These are phyloP conservation scores for Beauveria caledonica DNA, from an alignment of 2,329 filamentous ascomycete genomes.

Conservation along the genomic window DNA sequence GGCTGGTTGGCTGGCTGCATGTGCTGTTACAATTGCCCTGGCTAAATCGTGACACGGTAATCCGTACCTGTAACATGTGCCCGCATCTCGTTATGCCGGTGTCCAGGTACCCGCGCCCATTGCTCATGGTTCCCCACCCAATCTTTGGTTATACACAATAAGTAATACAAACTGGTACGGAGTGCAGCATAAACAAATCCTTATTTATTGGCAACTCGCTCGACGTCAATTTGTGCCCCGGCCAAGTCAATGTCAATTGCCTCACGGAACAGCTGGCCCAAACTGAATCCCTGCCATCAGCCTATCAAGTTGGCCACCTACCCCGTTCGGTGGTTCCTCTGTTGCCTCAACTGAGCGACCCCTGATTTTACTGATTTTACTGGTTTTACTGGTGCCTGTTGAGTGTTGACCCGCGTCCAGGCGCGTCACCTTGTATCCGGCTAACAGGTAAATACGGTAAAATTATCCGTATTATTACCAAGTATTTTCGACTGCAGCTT, in stretches of 20 bases:
- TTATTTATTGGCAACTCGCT: not conserved
- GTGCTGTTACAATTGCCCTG: too few species aligned
- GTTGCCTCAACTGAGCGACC: constrained; percentile 8
- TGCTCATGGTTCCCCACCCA: not conserved
- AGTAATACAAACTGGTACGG: too few species aligned
- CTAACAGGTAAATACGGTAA: not conserved
- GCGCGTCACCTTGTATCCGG: not conserved
- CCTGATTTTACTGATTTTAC: constrained; percentile 5
- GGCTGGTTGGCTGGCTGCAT: too few species aligned
- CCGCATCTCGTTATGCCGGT: not conserved
- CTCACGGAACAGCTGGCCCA: not conserved
- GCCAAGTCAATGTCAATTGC: not conserved
- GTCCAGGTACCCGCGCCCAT: not conserved
- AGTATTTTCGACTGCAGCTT: not conserved
- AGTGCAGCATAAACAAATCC: too few species aligned
- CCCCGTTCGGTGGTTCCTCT: not conserved
- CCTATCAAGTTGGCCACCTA: not conserved
- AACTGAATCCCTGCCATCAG: constrained; percentile 3
- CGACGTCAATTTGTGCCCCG: constrained; percentile 4
- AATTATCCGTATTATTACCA: not conserved
- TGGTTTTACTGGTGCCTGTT: not conserved
- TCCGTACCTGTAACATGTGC: too few species aligned
- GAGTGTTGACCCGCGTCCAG: constrained; percentile 1
- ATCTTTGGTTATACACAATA: not conserved
- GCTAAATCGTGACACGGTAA: too few species aligned